phyloP scores from a whole-genome alignment of 2,329 filamentous ascomycete genomes.

The Phyllosticta capitalensis region DNA sequence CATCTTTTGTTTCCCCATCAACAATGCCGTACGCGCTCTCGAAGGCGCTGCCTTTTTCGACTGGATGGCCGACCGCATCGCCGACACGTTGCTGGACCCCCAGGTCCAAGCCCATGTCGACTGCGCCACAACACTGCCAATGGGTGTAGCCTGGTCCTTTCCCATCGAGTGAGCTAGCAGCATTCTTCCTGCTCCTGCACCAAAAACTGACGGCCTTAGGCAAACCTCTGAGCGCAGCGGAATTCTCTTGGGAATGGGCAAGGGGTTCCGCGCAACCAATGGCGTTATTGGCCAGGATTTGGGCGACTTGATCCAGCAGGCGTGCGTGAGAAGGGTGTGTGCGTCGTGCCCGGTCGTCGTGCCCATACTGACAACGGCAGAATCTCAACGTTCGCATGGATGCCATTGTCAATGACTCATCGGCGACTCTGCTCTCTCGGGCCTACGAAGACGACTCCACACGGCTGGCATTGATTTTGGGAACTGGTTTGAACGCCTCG shows the following conservation, averaged over 20 bases:
- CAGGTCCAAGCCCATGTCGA: constrained; percentile 14
- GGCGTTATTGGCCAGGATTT: constrained; percentile 51
- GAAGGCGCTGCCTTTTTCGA: constrained; percentile 52
- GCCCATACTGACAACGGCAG: constrained; percentile 18
- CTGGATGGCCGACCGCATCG: constrained; percentile 55
- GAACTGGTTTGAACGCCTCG: constrained; percentile 57
- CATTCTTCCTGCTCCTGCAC: background rate
- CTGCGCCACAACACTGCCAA: constrained; percentile 34
- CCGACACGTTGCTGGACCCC: constrained; percentile 39
- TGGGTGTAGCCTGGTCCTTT: constrained; percentile 59
- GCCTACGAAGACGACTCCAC: constrained; percentile 53
- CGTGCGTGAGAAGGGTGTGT: constrained; percentile 42
- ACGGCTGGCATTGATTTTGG: constrained; percentile 54
- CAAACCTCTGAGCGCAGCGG: constrained; percentile 52
- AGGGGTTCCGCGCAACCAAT: constrained; percentile 52
- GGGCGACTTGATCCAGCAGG: constrained; percentile 48
- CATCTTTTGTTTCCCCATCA: constrained; percentile 47
- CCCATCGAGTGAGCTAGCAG: constrained; percentile 43
- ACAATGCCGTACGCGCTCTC: constrained; percentile 45
- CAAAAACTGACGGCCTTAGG: constrained; percentile 16
- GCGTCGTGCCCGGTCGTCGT: constrained; percentile 3
- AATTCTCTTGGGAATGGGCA: constrained; percentile 53
- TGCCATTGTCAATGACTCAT: constrained; percentile 56
- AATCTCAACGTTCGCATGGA: constrained; percentile 49
- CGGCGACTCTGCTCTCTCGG: constrained; percentile 51